Percentiles rank a stretch among this genome's conserved stretches.
Evolutionary conservation across 805 yeast species (phyloP).

Genomic region (Saitoella complicata): DNA sequence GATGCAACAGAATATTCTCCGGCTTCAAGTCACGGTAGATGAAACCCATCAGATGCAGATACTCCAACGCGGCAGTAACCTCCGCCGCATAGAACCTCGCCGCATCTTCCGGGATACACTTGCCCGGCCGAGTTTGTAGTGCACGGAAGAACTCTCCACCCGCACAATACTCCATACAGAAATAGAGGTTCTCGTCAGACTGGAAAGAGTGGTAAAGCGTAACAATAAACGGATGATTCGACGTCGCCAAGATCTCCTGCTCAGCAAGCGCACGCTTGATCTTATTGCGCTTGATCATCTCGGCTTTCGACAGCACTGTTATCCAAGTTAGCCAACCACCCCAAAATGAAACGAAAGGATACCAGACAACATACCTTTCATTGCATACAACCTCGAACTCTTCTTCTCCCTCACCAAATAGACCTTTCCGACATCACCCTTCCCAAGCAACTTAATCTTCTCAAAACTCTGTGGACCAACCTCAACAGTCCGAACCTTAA

Average conservation of each 20-base stretch:
- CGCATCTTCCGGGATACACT: slow-evolving; percentile 72
- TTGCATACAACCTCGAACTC: slow-evolving; percentile 65
- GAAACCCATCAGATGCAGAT: slow-evolving; percentile 90
- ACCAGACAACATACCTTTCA: slow-evolving; percentile 34
- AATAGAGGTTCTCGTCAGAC: slow-evolving; percentile 73
- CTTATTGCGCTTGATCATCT: slow-evolving; percentile 89
- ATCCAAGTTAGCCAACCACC: neutral
- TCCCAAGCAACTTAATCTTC: slow-evolving; percentile 76
- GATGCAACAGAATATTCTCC: slow-evolving; percentile 84
- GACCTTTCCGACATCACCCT: slow-evolving; percentile 96
- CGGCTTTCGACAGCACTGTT: slow-evolving; percentile 59
- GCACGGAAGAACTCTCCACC: slow-evolving; percentile 98
- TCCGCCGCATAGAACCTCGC: slow-evolving; percentile 93
- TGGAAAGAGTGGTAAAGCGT: slow-evolving; percentile 93
- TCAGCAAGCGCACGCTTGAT: slow-evolving; percentile 91
- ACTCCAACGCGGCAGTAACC: slow-evolving; percentile 92
- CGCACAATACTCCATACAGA: slow-evolving; percentile 98
- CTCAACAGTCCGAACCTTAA: slow-evolving; percentile 55
- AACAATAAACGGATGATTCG: slow-evolving; percentile 93
- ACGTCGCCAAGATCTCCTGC: slow-evolving; percentile 87
- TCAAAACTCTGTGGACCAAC: slow-evolving; percentile 82
- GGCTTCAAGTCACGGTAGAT: slow-evolving; percentile 94
- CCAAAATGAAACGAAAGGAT: neutral
- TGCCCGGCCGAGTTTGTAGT: slow-evolving; percentile 72
- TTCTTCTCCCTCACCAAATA: slow-evolving; percentile 74